These are phyloP conservation scores for Nematodospora valgi DNA, from an alignment of 805 yeast species.

Conservation along the genomic window DNA sequence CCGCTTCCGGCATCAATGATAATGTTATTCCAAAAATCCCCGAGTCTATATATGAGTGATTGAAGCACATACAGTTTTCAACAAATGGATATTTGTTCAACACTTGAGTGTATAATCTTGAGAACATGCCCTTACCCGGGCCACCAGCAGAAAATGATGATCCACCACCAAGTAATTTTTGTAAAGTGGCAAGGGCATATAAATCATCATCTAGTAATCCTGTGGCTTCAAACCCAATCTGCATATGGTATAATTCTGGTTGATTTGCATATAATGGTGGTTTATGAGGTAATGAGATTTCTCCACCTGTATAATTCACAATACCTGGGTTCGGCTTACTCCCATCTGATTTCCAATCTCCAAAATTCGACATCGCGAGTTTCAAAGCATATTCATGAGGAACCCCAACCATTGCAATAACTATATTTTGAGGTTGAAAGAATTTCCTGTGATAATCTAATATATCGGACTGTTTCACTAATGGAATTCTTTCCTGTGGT, in stretches of 20 bases:
- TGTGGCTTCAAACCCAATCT: constrained; percentile 84
- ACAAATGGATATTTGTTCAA: constrained; percentile 88
- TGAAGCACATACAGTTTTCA: constrained; percentile 83
- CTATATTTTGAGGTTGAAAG: constrained; percentile 76
- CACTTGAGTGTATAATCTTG: constrained; percentile 86
- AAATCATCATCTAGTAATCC: constrained; percentile 82
- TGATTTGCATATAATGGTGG: constrained; percentile 43
- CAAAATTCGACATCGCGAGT: constrained; percentile 60
- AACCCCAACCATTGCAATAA: constrained; percentile 86
- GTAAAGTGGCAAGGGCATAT: constrained; percentile 86
- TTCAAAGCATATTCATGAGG: constrained; percentile 64
- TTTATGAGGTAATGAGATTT: constrained; percentile 34
- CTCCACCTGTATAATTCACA: constrained; percentile 58
- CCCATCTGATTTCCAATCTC: constrained; percentile 59
- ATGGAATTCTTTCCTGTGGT: constrained; percentile 63
- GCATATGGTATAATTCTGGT: constrained; percentile 81
- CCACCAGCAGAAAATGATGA: constrained; percentile 98
- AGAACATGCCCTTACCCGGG: constrained; percentile 98
- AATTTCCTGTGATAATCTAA: constrained; percentile 59
- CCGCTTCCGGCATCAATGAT: constrained; percentile 82
- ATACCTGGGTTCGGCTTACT: constrained; percentile 49
- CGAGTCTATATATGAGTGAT: constrained; percentile 84
- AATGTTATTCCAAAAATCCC: constrained; percentile 90
- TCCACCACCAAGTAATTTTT: constrained; percentile 92
- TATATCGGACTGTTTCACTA: constrained; percentile 51